These are phyloP conservation scores for Boletus patriciae DNA, from an alignment of 768 basidiomycete genomes.

Conservation along the genomic window DNA sequence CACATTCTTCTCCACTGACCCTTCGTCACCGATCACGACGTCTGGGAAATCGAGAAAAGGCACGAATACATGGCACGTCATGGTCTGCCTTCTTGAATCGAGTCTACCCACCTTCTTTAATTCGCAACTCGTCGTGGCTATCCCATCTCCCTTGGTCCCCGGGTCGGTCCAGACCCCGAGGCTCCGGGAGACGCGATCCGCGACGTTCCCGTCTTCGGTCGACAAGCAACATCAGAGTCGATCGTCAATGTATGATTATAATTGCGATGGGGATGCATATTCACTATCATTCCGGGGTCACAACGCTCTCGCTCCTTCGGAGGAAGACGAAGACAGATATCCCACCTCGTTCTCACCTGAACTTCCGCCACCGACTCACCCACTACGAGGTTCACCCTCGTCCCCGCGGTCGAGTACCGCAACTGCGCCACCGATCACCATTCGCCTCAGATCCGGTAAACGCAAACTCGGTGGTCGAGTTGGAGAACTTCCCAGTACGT, in stretches of 20 bases:
- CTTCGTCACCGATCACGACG: not conserved
- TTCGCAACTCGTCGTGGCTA: conserved; percentile 13
- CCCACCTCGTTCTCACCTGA: not conserved
- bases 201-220: not conserved
- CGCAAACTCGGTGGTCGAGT: conserved; percentile 14
- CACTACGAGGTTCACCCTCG: not conserved
- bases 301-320: not conserved
- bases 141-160: not conserved
- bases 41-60: conserved; percentile 12
- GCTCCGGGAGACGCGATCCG: conserved; percentile 2
- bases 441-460: conserved; percentile 7
- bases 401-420: not conserved
- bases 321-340: not conserved
- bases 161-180: not conserved
- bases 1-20: conserved; percentile 19
- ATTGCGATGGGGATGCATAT: not conserved
- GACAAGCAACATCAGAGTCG: not conserved
- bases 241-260: not conserved
- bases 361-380: conserved; percentile 3
- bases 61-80: conserved; percentile 39
- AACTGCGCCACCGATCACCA: not conserved
- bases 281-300: not conserved
- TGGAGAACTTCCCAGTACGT: conserved; percentile 6
- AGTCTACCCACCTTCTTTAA: conserved; percentile 22
- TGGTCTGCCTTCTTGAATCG: conserved; percentile 36